Evolutionary conservation across 202 grass and related monocot genomes (phyloP).

Genomic region (Panicum hallii): DNA sequence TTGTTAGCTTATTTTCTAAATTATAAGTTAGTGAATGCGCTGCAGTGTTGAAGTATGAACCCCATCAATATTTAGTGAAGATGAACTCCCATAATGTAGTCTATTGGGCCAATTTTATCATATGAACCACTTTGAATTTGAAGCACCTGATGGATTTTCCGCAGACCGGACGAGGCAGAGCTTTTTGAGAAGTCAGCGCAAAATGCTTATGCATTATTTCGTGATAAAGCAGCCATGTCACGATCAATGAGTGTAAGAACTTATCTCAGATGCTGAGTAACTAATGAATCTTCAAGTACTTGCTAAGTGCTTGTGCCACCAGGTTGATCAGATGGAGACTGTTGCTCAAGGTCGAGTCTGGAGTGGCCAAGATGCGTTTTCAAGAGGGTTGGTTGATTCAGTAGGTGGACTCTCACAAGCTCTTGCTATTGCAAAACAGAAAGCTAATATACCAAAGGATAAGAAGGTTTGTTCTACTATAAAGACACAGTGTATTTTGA

Average conservation of each 20-base stretch:
- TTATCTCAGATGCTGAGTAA: constrained; percentile 28
- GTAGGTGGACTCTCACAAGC: constrained; percentile 90
- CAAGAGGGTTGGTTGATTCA: constrained; percentile 92
- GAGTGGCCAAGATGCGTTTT: constrained; percentile 85
- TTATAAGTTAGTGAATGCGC: constrained; percentile 8
- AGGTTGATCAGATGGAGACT: constrained; percentile 94
- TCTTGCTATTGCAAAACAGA: constrained; percentile 93
- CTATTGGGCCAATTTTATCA: constrained; percentile 19
- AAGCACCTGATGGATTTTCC: constrained; percentile 45
- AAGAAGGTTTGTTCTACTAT: constrained; percentile 66
- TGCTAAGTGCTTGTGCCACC: constrained; percentile 52
- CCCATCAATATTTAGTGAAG: not conserved
- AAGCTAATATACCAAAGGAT: constrained; percentile 87
- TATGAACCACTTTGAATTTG: constrained; percentile 28
- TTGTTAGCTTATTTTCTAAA: constrained; percentile 15
- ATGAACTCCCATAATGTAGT: constrained; percentile 15
- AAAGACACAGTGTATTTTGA: constrained; percentile 9
- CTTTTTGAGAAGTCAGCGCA: constrained; percentile 83
- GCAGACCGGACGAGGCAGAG: constrained; percentile 81
- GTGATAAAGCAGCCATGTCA: constrained; percentile 94
- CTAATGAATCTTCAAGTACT: constrained; percentile 41
- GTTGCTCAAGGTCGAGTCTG: constrained; percentile 98
- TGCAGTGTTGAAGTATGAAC: not conserved
- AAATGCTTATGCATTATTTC: constrained; percentile 80
- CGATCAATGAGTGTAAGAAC: constrained; percentile 87